A percentile compares a stretch with the other conserved stretches of the same genome.
Conservation (phyloP, 2,329 filamentous ascomycete species). For the Neocatenulostroma microsporum region DNA sequence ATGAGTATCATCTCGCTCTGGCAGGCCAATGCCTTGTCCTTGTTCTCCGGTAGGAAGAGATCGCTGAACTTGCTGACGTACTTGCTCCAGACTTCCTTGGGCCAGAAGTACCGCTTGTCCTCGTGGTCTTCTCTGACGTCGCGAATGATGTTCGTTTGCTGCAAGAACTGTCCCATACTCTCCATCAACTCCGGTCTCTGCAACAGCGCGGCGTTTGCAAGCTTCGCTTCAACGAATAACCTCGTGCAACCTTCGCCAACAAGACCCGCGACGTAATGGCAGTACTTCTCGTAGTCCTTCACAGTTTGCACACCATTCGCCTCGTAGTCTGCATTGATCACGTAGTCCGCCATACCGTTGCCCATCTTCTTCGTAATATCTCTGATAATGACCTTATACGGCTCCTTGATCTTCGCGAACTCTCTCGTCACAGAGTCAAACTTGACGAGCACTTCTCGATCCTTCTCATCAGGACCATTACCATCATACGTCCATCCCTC, state of each 20-base stretch:
- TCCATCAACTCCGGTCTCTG: slow-evolving; percentile 75
- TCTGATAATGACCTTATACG: slow-evolving; percentile 78
- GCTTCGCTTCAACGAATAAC: slow-evolving; percentile 77
- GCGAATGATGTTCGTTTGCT: slow-evolving; percentile 98
- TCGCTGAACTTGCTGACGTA: slow-evolving; percentile 85
- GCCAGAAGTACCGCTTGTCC: slow-evolving; percentile 87
- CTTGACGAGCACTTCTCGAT: slow-evolving; percentile 82
- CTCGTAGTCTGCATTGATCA: slow-evolving; percentile 65
- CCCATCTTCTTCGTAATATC: slow-evolving; percentile 94
- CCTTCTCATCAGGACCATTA: slow-evolving; percentile 87
- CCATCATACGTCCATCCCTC: slow-evolving; percentile 87
- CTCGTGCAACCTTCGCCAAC: slow-evolving; percentile 89
- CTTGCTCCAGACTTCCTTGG: slow-evolving; percentile 94
- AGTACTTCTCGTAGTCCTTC: slow-evolving; percentile 91
- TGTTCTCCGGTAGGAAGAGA: slow-evolving; percentile 73
- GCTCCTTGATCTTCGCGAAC: slow-evolving; percentile 78
- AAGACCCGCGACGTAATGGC: slow-evolving; percentile 97
- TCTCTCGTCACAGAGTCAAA: slow-evolving; percentile 82
- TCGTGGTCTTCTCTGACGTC: slow-evolving; percentile 85
- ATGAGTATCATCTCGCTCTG: slow-evolving; percentile 92
- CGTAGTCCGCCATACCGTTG: slow-evolving; percentile 97
- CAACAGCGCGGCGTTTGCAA: slow-evolving; percentile 78
- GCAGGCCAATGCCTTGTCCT: slow-evolving; percentile 70
- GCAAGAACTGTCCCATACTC: slow-evolving; percentile 94
- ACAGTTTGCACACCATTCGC: slow-evolving; percentile 72